Evolutionary conservation across 257 asterid genomes (phyloP).

Genomic region (Forsythia suspensa): DNA sequence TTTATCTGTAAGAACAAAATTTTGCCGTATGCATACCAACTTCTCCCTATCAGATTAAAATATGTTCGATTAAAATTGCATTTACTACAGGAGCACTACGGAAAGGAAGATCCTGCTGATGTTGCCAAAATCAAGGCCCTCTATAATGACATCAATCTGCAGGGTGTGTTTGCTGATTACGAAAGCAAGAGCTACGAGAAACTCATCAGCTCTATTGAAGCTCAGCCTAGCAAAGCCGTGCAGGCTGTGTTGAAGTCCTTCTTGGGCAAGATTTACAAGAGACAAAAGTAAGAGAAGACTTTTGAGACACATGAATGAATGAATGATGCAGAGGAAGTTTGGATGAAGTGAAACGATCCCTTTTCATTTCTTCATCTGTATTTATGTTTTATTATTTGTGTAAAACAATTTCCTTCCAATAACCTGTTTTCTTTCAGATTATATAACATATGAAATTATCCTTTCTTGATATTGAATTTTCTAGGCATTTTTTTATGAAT

Average conservation of each 20-base stretch:
- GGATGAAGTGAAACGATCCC: neutral
- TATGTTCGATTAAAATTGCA: neutral
- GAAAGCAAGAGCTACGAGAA: slow-evolving; percentile 73
- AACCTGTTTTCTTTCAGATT: neutral
- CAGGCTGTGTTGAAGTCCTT: slow-evolving; percentile 83
- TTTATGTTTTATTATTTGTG: neutral
- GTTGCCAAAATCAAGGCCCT: slow-evolving; percentile 74
- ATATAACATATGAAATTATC: neutral
- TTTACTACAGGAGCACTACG: slow-evolving; percentile 73
- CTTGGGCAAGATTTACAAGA: slow-evolving; percentile 93
- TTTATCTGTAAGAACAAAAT: slow-evolving; percentile 54
- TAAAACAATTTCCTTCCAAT: neutral
- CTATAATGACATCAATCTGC: slow-evolving; percentile 74
- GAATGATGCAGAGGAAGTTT: neutral
- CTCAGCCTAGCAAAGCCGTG: slow-evolving; percentile 85
- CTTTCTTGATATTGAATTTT: neutral
- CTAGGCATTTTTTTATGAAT: neutral
- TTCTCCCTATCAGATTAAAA: neutral
- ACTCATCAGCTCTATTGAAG: slow-evolving; percentile 65
- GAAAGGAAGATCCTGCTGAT: slow-evolving; percentile 63
- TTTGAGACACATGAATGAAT: neutral
- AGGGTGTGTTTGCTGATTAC: slow-evolving; percentile 64
- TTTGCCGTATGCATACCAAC: neutral
- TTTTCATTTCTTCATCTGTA: neutral
- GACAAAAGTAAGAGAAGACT: slow-evolving; percentile 59